Evolutionary conservation across 208 protist genomes (phyloP).

Genomic region (Phytomonas francai): DNA sequence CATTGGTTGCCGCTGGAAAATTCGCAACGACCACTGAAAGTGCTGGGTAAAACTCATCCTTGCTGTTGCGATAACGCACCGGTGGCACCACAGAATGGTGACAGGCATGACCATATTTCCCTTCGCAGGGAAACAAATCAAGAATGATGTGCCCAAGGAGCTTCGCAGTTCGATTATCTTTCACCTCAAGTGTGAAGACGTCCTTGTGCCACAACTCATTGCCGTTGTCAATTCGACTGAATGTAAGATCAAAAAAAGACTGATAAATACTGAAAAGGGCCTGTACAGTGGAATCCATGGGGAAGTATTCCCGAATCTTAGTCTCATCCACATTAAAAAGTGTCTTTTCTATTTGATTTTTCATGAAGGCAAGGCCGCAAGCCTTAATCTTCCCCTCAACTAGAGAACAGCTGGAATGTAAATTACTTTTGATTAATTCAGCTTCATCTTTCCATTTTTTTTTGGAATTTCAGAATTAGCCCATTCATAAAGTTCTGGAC

Average conservation of each 20-base stretch:
- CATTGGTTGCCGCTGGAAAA: conserved; percentile 53
- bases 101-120: conserved; percentile 81
- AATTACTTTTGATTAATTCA: conserved; percentile 51
- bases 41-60: conserved; percentile 61
- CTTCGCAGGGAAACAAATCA: conserved; percentile 81
- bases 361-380: conserved; percentile 82
- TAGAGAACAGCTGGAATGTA: conserved; percentile 64
- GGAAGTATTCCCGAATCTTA: conserved; percentile 83
- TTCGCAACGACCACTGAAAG: conserved; percentile 76
- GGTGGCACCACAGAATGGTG: conserved; percentile 73
- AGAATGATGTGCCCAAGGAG: conserved; percentile 75
- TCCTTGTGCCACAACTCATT: conserved; percentile 62
- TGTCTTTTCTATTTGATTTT: conserved; percentile 74
- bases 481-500: conserved; percentile 54
- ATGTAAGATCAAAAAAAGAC: conserved; percentile 74
- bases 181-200: conserved; percentile 60
- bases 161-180: conserved; percentile 43
- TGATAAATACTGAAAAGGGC: conserved; percentile 80
- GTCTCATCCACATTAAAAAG: conserved; percentile 76
- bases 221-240: conserved; percentile 61
- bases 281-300: conserved; percentile 66
- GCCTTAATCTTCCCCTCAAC: conserved; percentile 41
- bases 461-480: conserved; percentile 58
- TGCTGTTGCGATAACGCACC: conserved; percentile 30
- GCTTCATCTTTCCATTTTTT: conserved; percentile 65